Evolutionary conservation across 2,329 filamentous ascomycete species (phyloP).

Genomic region (Trichoderma afroharzianum): DNA sequence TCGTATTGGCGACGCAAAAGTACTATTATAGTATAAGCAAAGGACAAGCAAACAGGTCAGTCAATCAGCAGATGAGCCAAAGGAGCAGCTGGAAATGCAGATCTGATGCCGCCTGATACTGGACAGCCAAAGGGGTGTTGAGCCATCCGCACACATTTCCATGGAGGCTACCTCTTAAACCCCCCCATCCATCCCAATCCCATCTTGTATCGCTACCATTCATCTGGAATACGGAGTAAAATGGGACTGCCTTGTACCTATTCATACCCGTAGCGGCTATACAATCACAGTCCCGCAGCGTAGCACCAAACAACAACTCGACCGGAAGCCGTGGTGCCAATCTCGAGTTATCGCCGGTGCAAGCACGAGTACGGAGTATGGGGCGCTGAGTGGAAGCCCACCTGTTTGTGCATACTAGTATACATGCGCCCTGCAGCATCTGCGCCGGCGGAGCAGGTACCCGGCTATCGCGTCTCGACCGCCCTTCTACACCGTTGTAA

Average conservation of each 20-base stretch:
- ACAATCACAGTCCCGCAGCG: neutral
- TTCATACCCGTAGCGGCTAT: neutral
- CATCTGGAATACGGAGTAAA: constrained; percentile 1
- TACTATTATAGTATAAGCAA: neutral
- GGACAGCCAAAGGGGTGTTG: neutral
- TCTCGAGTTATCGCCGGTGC: neutral
- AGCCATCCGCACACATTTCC: neutral
- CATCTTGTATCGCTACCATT: neutral
- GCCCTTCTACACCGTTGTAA: neutral
- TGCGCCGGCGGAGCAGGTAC: constrained; percentile 1
- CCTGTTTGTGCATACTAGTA: neutral
- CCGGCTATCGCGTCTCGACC: constrained; percentile 13
- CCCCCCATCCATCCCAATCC: neutral
- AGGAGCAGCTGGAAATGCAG: neutral
- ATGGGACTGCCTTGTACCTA: neutral
- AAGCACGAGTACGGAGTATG: neutral
- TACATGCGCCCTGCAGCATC: constrained; percentile 1
- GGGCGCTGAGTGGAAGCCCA: neutral
- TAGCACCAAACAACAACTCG: neutral
- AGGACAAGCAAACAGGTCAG: neutral
- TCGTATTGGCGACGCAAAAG: neutral
- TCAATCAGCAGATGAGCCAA: neutral
- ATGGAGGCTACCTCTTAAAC: neutral
- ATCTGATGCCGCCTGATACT: neutral
- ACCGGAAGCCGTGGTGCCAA: neutral